Conservation (phyloP, 192 early-diverging fungal genomes). For the Martensiomyces pterosporus region DNA sequence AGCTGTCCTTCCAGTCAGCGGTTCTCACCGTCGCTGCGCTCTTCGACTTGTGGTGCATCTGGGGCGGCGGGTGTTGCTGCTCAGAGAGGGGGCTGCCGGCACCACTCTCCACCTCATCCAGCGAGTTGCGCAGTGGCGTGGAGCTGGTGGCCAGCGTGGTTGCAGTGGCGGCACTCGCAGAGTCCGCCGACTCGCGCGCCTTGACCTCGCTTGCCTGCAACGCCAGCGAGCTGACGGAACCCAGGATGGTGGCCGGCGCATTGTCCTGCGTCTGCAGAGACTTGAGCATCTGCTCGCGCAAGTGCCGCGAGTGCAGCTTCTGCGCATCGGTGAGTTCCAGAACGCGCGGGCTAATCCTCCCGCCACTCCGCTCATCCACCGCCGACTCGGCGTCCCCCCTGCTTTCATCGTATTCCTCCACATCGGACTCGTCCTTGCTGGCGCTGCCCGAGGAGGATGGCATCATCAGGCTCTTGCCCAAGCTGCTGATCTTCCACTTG, state of each 20-base stretch:
- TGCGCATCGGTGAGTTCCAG: slow-evolving; percentile 36
- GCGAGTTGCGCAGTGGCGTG: no score
- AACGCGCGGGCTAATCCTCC: slow-evolving; percentile 22
- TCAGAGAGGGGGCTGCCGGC: no score
- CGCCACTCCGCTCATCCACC: slow-evolving; percentile 1
- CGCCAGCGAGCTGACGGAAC: slow-evolving; percentile 3
- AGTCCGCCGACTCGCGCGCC: neutral
- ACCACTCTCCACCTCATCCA: no score
- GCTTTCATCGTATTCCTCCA: neutral
- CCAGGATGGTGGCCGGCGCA: slow-evolving; percentile 20
- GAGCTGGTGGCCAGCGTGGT: no score
- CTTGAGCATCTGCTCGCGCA: slow-evolving; percentile 43
- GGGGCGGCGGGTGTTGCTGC: no score
- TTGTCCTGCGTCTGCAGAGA: slow-evolving; percentile 31
- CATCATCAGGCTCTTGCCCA: neutral
- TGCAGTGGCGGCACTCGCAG: neutral
- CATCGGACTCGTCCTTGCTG: neutral
- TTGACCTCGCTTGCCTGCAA: slow-evolving; percentile 1
- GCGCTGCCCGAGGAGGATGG: neutral
- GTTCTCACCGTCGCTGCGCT: neutral
- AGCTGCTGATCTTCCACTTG: slow-evolving; percentile 2
- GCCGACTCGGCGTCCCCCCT: slow-evolving; percentile 1
- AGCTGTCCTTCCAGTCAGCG: slow-evolving; percentile 8
- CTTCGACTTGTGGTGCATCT: no score
- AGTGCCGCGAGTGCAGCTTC: slow-evolving; percentile 19